These are phyloP conservation scores for Kodamaea neixiangensis DNA, from an alignment of 805 yeast genomes.

Conservation along the genomic window DNA sequence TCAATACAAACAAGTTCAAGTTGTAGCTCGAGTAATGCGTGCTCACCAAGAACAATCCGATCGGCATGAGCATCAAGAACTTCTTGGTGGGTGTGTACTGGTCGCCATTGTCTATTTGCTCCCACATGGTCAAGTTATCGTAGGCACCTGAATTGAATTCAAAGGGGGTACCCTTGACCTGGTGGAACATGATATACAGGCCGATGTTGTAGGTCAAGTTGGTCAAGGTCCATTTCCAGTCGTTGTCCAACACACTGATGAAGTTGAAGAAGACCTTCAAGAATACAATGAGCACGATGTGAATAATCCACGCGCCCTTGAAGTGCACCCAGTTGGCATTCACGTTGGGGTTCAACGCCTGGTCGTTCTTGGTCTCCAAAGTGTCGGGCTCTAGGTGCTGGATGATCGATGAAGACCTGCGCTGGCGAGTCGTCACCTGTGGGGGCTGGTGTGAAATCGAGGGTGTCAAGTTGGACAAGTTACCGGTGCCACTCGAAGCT, in stretches of 20 bases:
- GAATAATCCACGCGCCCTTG: constrained; percentile 96
- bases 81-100: constrained; percentile 97
- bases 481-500: constrained; percentile 1
- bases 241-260: constrained; percentile 76
- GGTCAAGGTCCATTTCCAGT: constrained; percentile 92
- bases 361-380: constrained; percentile 89
- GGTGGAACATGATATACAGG: constrained; percentile 93
- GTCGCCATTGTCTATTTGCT: constrained; percentile 93
- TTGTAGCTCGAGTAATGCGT: constrained; percentile 92
- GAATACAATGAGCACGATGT: constrained; percentile 75
- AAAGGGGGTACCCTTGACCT: constrained; percentile 95
- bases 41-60: constrained; percentile 76
- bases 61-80: constrained; percentile 90
- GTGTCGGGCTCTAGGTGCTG: constrained; percentile 94
- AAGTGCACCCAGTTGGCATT: constrained; percentile 96
- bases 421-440: constrained; percentile 30
- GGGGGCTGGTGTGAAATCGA: constrained; percentile 21
- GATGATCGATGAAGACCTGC: constrained; percentile 85
- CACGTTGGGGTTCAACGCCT: constrained; percentile 81
- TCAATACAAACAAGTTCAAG: constrained; percentile 72
- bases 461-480: constrained; percentile 19
- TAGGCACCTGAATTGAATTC: constrained; percentile 96
- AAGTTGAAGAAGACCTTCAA: constrained; percentile 77
- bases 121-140: constrained; percentile 98
- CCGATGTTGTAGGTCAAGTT: constrained; percentile 89